Conservation (phyloP, 768 basidiomycete species). For the Leccinum disarticulatum region DNA sequence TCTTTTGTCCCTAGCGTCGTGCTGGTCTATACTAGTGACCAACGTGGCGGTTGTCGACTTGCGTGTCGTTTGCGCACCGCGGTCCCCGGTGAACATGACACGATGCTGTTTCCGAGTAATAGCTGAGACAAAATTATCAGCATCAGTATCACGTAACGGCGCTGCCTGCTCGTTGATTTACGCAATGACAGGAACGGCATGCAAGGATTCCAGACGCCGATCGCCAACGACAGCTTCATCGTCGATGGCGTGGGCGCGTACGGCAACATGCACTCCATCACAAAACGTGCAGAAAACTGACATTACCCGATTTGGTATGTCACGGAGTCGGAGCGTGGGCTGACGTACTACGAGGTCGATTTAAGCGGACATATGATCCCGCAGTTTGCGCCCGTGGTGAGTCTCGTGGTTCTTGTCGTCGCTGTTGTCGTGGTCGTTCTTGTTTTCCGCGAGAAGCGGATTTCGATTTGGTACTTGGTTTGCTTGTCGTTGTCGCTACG, state of each 20-base stretch:
- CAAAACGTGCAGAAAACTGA: no score
- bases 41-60: no score
- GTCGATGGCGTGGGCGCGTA: constrained; percentile 69
- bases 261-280: constrained; percentile 61
- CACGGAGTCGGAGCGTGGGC: no score
- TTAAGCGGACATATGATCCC: constrained; percentile 79
- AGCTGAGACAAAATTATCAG: no score
- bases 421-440: not conserved
- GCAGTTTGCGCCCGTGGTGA: constrained; percentile 60
- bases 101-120: no score
- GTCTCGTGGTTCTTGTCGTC: constrained; percentile 20
- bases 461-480: not conserved
- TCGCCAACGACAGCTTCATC: constrained; percentile 62
- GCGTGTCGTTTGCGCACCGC: no score
- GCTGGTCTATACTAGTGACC: no score
- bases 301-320: no score
- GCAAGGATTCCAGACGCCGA: constrained; percentile 76
- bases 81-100: no score
- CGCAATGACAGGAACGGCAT: constrained; percentile 2
- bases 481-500: not conserved
- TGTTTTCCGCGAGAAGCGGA: no score
- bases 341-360: constrained; percentile 39
- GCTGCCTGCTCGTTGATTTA: not conserved
- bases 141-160: no score
- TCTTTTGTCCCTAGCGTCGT: no score